Conservation (phyloP, 1,284 basidiomycete genomes). For the Fomes fomentarius region DNA sequence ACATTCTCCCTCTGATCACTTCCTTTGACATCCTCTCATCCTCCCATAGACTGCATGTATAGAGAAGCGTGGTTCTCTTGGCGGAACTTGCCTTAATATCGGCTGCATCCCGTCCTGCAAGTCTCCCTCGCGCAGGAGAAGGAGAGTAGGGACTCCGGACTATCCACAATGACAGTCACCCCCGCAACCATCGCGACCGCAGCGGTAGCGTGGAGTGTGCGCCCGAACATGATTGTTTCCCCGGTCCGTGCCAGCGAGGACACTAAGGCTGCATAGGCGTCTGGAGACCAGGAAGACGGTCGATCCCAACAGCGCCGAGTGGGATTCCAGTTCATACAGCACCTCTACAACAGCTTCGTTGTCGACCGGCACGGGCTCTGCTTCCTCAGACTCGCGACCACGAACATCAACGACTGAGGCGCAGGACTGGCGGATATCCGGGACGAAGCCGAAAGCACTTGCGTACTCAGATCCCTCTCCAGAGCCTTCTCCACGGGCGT, state of each 20-base stretch:
- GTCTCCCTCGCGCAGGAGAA: constrained; percentile 29
- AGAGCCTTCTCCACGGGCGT: constrained; percentile 28
- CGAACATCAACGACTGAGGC: constrained; percentile 25
- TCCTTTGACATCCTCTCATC: constrained; percentile 5
- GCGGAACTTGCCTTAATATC: constrained; percentile 98
- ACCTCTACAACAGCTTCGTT: constrained; percentile 27
- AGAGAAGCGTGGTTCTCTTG: constrained; percentile 94
- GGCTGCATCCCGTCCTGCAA: constrained; percentile 89
- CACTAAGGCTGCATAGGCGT: too few relatives aligned
- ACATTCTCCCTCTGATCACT: constrained; percentile 31
- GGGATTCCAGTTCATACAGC: constrained; percentile 31
- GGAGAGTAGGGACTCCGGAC: constrained; percentile 36
- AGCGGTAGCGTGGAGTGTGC: constrained; percentile 31
- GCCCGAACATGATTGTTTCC: constrained; percentile 32
- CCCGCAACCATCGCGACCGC: constrained; percentile 36
- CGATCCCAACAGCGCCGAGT: constrained; percentile 34
- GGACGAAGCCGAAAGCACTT: constrained; percentile 16
- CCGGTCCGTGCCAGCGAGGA: constrained; percentile 21
- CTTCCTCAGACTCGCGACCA: constrained; percentile 26
- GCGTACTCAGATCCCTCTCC: constrained; percentile 32
- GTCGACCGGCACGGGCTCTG: constrained; percentile 23
- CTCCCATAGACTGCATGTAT: constrained; percentile 91
- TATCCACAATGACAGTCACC: constrained; percentile 38
- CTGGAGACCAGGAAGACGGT: constrained; percentile 15
- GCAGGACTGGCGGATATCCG: constrained; percentile 24